Evolutionary conservation across 2,329 filamentous ascomycete species (phyloP).

Genomic region (Ramularia endophylla): DNA sequence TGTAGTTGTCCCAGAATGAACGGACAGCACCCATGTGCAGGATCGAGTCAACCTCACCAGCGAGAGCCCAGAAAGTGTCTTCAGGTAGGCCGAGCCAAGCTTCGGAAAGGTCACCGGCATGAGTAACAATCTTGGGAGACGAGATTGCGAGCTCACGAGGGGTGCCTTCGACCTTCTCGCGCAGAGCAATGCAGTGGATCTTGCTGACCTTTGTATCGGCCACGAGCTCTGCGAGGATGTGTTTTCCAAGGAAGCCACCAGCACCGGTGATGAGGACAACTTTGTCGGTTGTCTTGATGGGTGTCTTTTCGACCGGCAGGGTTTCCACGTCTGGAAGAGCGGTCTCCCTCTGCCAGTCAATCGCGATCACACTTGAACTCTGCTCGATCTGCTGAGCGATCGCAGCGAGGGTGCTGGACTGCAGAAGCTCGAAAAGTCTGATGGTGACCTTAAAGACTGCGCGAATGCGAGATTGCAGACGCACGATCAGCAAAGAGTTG

Average conservation of each 20-base stretch:
- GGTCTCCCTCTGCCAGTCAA: slow-evolving; percentile 38
- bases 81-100: slow-evolving; percentile 22
- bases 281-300: not conserved
- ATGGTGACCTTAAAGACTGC: not conserved
- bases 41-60: slow-evolving; percentile 27
- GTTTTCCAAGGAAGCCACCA: slow-evolving; percentile 36
- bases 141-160: slow-evolving; percentile 28
- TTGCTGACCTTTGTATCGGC: slow-evolving; percentile 24
- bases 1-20: slow-evolving; percentile 10
- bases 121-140: slow-evolving; percentile 12
- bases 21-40: slow-evolving; percentile 9
- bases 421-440: not conserved
- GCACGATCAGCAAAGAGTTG: no score
- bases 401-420: not conserved
- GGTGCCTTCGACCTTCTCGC: not conserved
- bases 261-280: slow-evolving; percentile 33
- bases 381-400: not conserved
- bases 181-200: slow-evolving; percentile 36
- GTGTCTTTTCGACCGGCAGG: not conserved
- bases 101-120: not conserved
- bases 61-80: slow-evolving; percentile 26
- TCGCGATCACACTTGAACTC: slow-evolving; percentile 7
- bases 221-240: slow-evolving; percentile 34
- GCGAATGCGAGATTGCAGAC: no score
- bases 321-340: not conserved